Percentiles rank a stretch among this genome's conserved stretches.
Conservation (phyloP, 2,329 filamentous ascomycete species). For the Claviceps sp. region DNA sequence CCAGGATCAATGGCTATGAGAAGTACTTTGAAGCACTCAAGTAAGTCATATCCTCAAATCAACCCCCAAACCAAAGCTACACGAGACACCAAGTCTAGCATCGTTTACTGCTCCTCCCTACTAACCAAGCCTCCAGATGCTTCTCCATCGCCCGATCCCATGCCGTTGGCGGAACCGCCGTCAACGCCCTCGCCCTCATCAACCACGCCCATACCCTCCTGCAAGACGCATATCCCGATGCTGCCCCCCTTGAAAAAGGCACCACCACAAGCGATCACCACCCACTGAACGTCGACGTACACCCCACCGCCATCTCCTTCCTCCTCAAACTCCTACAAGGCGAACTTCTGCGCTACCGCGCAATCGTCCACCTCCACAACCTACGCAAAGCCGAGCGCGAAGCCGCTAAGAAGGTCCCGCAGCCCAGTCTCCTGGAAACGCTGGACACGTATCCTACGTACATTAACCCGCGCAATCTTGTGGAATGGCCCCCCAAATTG, state of each 20-base stretch:
- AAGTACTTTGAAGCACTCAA: constrained; percentile 83
- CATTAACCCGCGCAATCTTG: constrained; percentile 66
- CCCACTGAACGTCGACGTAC: constrained; percentile 56
- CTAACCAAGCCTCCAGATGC: constrained; percentile 30
- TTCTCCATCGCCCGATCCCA: constrained; percentile 80
- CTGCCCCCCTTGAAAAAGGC: constrained; percentile 22
- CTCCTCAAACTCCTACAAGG: constrained; percentile 51
- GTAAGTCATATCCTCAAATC: constrained; percentile 30
- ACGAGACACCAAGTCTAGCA: background rate
- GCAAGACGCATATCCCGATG: constrained; percentile 34
- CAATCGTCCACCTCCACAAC: constrained; percentile 70
- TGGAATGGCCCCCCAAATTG: constrained; percentile 75
- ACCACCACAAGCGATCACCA: constrained; percentile 5
- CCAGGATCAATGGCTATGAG: constrained; percentile 64
- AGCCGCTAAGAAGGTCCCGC: constrained; percentile 14
- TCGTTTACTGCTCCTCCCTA: background rate
- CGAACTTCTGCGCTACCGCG: constrained; percentile 68
- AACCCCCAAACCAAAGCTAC: background rate
- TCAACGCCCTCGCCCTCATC: constrained; percentile 76
- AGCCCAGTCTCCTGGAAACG: constrained; percentile 54
- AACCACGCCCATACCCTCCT: constrained; percentile 55
- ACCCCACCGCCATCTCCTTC: constrained; percentile 39
- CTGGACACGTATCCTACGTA: constrained; percentile 64
- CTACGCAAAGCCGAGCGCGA: constrained; percentile 38
- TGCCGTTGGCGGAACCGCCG: constrained; percentile 53